phyloP scores from a whole-genome alignment of 176 grass and related monocot species.

The Zoysia pacifica region DNA sequence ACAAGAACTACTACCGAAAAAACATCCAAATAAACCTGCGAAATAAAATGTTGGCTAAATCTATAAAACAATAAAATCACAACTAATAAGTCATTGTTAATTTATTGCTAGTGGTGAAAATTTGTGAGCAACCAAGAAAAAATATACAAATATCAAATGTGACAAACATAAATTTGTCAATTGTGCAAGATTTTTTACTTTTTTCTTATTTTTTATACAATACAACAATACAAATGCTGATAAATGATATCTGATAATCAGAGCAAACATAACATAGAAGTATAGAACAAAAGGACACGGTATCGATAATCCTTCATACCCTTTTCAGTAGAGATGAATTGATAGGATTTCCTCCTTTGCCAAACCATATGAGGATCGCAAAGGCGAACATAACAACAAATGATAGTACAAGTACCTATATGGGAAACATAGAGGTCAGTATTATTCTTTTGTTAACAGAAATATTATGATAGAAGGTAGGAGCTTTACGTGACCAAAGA shows the following conservation, averaged over 20 bases:
- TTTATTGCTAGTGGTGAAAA: conserved; percentile 3
- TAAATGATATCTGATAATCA: conserved; percentile 23
- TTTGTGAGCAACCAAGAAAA: not conserved
- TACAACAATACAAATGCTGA: conserved; percentile 6
- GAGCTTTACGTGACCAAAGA: conserved; percentile 28
- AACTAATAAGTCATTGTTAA: conserved; percentile 22
- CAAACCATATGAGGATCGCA: conserved; percentile 90
- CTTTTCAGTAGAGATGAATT: conserved; percentile 78
- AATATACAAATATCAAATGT: too few relatives aligned
- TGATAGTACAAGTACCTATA: conserved; percentile 79
- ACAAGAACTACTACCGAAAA: conserved; percentile 86
- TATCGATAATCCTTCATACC: conserved; percentile 49
- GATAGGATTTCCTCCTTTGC: conserved; percentile 77
- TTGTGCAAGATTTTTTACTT: not conserved
- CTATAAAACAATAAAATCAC: conserved; percentile 11
- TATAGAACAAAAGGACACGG: conserved; percentile 19
- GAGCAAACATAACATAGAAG: conserved; percentile 25
- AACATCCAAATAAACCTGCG: conserved; percentile 92
- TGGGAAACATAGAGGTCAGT: conserved; percentile 3
- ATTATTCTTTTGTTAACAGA: conserved; percentile 31
- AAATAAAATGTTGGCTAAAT: conserved; percentile 44
- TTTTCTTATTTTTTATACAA: not conserved
- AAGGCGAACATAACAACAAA: conserved; percentile 86
- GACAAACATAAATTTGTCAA: too few relatives aligned
- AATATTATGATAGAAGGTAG: not conserved